phyloP scores from a whole-genome alignment of 202 grass and related monocot genomes.

The Setaria italica region DNA sequence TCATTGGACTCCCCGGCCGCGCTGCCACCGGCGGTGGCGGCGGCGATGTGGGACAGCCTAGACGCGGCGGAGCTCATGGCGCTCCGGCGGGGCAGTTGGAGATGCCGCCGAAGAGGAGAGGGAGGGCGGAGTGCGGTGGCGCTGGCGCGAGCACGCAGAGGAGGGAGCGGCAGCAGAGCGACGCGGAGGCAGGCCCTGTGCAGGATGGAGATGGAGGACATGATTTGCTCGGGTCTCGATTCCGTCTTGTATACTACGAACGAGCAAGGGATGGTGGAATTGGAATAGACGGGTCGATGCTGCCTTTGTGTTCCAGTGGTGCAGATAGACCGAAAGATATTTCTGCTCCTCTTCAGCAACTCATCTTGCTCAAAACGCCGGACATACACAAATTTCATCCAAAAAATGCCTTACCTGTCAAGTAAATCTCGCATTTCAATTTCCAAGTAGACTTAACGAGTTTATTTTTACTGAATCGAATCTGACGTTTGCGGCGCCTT shows the following conservation, averaged over 20 bases:
- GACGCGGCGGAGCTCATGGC: conserved; percentile 59
- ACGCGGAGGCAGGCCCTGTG: conserved; percentile 68
- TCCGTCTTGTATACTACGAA: conserved; percentile 33
- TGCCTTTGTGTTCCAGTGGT: not conserved
- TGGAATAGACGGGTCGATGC: conserved; percentile 27
- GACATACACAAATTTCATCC: not conserved
- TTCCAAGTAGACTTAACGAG: not conserved
- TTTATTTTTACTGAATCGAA: not conserved
- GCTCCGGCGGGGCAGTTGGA: conserved; percentile 46
- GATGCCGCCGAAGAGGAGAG: conserved; percentile 23
- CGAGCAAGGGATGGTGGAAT: conserved; percentile 29
- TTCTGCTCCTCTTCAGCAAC: not conserved
- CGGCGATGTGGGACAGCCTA: conserved; percentile 58
- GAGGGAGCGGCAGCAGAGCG: conserved; percentile 52
- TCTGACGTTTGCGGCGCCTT: not conserved
- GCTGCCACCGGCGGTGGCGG: conserved; percentile 42
- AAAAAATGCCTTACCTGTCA: not conserved
- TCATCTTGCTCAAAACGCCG: not conserved
- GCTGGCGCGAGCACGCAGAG: conserved; percentile 40
- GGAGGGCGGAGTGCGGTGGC: conserved; percentile 28
- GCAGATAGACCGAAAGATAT: conserved; percentile 34
- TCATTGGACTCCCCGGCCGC: conserved; percentile 53
- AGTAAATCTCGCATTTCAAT: not conserved
- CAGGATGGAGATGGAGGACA: conserved; percentile 65
- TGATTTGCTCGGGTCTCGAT: conserved; percentile 38